These are phyloP conservation scores for Pythium scleroteichum DNA, from an alignment of 352 stramenopile species.

Conservation along the genomic window DNA sequence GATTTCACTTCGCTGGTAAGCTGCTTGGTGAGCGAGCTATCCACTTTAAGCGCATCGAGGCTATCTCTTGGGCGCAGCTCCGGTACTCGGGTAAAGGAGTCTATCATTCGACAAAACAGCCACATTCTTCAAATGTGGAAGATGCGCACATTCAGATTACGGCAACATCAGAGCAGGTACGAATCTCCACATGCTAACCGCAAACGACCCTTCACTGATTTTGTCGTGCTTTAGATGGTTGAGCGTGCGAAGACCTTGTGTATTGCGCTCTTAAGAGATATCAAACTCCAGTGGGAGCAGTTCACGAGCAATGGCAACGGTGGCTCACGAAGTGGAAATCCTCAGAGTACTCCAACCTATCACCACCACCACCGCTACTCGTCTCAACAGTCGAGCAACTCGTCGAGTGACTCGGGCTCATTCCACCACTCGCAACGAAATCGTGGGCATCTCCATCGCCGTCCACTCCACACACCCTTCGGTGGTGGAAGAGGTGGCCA, in stretches of 20 bases:
- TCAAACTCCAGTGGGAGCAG: constrained; percentile 63
- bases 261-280: constrained; percentile 43
- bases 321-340: background rate
- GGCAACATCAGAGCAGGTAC: constrained; percentile 50
- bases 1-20: constrained; percentile 66
- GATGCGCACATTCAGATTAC: constrained; percentile 54
- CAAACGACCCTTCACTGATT: background rate
- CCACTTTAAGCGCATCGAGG: constrained; percentile 62
- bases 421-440: constrained; percentile 12
- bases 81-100: constrained; percentile 52
- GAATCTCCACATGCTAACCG: background rate
- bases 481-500: constrained; percentile 15
- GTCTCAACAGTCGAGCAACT: constrained; percentile 7
- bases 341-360: background rate
- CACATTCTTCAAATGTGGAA: constrained; percentile 25
- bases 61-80: constrained; percentile 53
- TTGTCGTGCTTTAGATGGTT: constrained; percentile 30
- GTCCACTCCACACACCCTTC: constrained; percentile 14
- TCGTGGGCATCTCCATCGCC: constrained; percentile 20
- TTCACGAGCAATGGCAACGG: constrained; percentile 25
- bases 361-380: constrained; percentile 3
- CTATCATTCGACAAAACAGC: constrained; percentile 26
- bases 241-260: constrained; percentile 35
- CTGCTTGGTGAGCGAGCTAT: constrained; percentile 64
- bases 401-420: constrained; percentile 12